phyloP scores from a whole-genome alignment of 148 eudicot genomes.

The Rhododendron kiyosumense region DNA sequence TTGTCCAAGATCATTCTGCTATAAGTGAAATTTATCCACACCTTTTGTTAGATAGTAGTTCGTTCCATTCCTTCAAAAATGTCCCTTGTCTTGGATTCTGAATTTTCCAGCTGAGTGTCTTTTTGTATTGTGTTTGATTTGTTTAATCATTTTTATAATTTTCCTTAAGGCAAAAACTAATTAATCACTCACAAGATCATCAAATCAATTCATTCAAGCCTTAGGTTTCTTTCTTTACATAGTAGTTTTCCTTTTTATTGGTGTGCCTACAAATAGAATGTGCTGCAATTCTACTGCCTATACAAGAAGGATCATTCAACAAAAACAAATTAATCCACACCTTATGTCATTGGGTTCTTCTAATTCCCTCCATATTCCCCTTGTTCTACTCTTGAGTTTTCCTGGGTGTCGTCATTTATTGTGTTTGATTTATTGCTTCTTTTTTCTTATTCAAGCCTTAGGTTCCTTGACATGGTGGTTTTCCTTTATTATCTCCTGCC shows the following conservation, averaged over 20 bases:
- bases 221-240: not conserved
- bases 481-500: no score
- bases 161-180: not conserved
- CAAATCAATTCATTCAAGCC: conserved; percentile 3
- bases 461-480: no score
- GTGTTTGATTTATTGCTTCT: no score
- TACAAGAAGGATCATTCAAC: not conserved
- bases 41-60: not conserved
- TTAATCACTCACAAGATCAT: not conserved
- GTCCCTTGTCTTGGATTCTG: no score
- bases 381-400: no score
- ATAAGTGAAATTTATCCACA: not conserved
- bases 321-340: no score
- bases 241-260: not conserved
- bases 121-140: not conserved
- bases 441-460: no score
- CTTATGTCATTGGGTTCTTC: not conserved
- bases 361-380: no score
- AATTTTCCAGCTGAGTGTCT: not conserved
- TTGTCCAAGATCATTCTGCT: not conserved
- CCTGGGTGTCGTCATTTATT: no score
- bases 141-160: not conserved
- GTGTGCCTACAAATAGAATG: not conserved
- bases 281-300: not conserved
- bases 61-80: no score